Base-by-base conservation (phyloP, 2,329 filamentous ascomycete genomes). In the Neonectria coccinea region DNA sequence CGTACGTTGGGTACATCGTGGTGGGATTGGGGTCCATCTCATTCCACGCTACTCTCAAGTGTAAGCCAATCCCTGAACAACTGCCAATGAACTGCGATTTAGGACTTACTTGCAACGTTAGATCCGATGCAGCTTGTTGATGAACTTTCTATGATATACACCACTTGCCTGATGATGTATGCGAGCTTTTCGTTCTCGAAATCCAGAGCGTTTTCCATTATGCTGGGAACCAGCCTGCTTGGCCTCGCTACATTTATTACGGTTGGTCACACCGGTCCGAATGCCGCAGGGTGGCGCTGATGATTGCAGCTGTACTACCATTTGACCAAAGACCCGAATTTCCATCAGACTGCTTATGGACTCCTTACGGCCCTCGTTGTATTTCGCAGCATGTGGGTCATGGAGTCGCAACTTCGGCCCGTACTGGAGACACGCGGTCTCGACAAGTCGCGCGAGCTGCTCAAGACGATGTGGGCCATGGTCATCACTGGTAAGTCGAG, bases 331-430 rank as follows among this genome's bases (percentile, higher is more conserved):
- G 90, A 97, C 68, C 92, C 93, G 0, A 83, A 88, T 1, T 97
- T 97, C 77, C 93, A 97, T 79, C 92, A 97, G 76, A 89, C 88
- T 65, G 91, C 90, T 5, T 97, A 94, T 71, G 92, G 89, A 2
- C 75, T 91, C 4, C 80, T 97, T 47, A 96, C 92, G 0, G 84
- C 85, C 5, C 82, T 89, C 45, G 88, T 95, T 22, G 84, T 96
- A 25, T 81, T 91, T 57, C 88, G 91, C 36, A 91, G 89, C 71
- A 90, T 94, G 83, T 93, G 89, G 75, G 88, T 92, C 27, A 95
- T 95, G 91, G 82, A 85, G 70, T 75, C 72, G 39, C 67, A 79
- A 52, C 74, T 87, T 51, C 77, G 82, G 73, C 89, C 79, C 66
- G 82, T 74, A 70, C 78, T 81, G 67, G 79, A 73, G 75, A 80